Evolutionary conservation across 305 asterid genomes (phyloP).

Genomic region (Petunia hybrid): DNA sequence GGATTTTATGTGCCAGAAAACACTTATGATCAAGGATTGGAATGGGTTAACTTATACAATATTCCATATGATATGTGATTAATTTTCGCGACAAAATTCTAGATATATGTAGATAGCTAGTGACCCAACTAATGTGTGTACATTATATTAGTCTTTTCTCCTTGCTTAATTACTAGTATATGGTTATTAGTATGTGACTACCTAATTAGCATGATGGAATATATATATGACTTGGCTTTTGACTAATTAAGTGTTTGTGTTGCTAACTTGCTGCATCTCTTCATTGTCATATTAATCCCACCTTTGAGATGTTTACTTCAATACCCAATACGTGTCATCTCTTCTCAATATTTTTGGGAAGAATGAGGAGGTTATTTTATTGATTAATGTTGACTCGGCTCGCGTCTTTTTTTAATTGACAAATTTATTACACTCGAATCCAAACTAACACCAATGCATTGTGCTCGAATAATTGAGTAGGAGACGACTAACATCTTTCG

Average conservation of each 20-base stretch:
- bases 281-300: background rate
- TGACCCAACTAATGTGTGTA: conserved; percentile 16
- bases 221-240: conserved; percentile 16
- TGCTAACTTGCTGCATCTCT: background rate
- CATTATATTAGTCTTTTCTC: background rate
- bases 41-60: conserved; percentile 49
- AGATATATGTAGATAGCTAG: background rate
- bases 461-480: too few relatives aligned
- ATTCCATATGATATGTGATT: conserved; percentile 32
- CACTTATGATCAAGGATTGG: conserved; percentile 44
- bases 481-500: too few relatives aligned
- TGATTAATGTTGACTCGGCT: too few relatives aligned
- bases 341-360: too few relatives aligned
- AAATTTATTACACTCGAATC: too few relatives aligned
- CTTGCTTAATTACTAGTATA: background rate
- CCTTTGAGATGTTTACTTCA: too few relatives aligned
- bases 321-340: too few relatives aligned
- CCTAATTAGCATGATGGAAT: conserved; percentile 4
- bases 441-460: too few relatives aligned
- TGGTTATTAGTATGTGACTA: background rate
- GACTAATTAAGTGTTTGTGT: background rate
- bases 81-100: background rate
- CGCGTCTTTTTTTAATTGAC: too few relatives aligned
- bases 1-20: conserved; percentile 47
- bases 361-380: too few relatives aligned